Conservation (phyloP, 192 early-diverging fungal genomes). For the Mortierella alpina region DNA sequence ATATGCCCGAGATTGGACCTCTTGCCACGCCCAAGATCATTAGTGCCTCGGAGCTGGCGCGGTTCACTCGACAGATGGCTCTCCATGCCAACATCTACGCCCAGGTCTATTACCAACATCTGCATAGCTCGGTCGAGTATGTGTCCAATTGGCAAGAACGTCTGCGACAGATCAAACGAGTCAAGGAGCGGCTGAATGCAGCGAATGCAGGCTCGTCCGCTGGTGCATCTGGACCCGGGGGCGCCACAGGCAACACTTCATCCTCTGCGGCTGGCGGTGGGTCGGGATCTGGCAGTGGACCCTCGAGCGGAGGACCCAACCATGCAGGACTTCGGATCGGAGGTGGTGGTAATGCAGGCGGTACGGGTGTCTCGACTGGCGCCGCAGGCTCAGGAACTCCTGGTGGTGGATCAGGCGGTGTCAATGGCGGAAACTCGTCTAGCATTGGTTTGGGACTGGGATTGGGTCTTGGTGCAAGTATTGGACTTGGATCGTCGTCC, state of each 20-base stretch:
- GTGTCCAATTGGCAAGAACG: constrained; percentile 91
- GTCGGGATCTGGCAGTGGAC: constrained; percentile 10
- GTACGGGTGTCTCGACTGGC: constrained; percentile 1
- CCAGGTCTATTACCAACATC: constrained; percentile 81
- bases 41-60: constrained; percentile 76
- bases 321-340: background rate
- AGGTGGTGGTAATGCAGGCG: background rate
- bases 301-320: constrained; percentile 1
- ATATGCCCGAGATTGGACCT: constrained; percentile 87
- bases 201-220: constrained; percentile 8
- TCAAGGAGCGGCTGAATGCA: constrained; percentile 63
- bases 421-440: constrained; percentile 5
- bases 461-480: constrained; percentile 18
- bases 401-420: constrained; percentile 2
- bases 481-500: constrained; percentile 21
- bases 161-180: constrained; percentile 90
- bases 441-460: constrained; percentile 36
- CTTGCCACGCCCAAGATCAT: constrained; percentile 86
- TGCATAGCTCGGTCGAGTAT: constrained; percentile 75
- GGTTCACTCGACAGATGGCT: constrained; percentile 86
- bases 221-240: constrained; percentile 5
- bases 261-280: background rate
- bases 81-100: constrained; percentile 92
- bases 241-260: background rate
- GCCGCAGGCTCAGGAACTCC: background rate